Percentiles rank a stretch among this genome's conserved stretches.
Evolutionary conservation across 2,329 filamentous ascomycete genomes (phyloP).

Genomic region (Aschersonia sp.): DNA sequence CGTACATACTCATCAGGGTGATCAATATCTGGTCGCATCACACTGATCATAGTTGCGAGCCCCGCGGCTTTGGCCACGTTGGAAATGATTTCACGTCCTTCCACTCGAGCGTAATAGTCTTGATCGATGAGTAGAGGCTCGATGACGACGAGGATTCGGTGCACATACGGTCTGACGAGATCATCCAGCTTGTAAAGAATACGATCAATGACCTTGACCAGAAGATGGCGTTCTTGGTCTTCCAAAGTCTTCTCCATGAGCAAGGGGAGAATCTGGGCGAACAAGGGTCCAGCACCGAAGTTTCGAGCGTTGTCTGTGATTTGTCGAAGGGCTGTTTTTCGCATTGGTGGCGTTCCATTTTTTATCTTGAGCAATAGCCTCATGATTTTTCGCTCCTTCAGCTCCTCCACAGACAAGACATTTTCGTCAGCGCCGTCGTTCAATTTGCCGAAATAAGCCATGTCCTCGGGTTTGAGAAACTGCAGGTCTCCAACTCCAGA

Average conservation of each 20-base stretch:
- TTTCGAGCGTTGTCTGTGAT: constrained; percentile 94
- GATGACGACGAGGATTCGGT: constrained; percentile 97
- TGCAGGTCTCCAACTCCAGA: constrained; percentile 91
- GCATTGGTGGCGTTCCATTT: constrained; percentile 96
- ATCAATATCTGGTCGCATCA: constrained; percentile 97
- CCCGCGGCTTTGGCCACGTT: constrained; percentile 95
- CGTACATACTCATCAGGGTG: constrained; percentile 97
- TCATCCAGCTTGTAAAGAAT: constrained; percentile 98
- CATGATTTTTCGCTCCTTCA: constrained; percentile 99
- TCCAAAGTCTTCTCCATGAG: constrained; percentile 98
- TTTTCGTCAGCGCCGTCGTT: constrained; percentile 92
- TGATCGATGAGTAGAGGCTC: constrained; percentile 98
- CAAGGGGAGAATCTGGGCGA: constrained; percentile 92
- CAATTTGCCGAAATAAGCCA: constrained; percentile 96
- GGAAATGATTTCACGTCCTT: constrained; percentile 96
- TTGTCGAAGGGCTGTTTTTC: constrained; percentile 93
- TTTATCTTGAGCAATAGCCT: constrained; percentile 92
- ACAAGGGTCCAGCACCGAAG: constrained; percentile 86
- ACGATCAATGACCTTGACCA: constrained; percentile 98
- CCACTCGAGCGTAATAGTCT: constrained; percentile 96
- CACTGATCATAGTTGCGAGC: constrained; percentile 97
- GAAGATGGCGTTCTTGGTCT: constrained; percentile 92
- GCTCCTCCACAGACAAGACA: constrained; percentile 77
- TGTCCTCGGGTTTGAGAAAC: constrained; percentile 97
- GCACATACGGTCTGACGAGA: constrained; percentile 86